Evolutionary conservation across 768 basidiomycete genomes (phyloP), one percentile per base, ranked within the genome.

Genomic region (Leccinum obscurum): DNA sequence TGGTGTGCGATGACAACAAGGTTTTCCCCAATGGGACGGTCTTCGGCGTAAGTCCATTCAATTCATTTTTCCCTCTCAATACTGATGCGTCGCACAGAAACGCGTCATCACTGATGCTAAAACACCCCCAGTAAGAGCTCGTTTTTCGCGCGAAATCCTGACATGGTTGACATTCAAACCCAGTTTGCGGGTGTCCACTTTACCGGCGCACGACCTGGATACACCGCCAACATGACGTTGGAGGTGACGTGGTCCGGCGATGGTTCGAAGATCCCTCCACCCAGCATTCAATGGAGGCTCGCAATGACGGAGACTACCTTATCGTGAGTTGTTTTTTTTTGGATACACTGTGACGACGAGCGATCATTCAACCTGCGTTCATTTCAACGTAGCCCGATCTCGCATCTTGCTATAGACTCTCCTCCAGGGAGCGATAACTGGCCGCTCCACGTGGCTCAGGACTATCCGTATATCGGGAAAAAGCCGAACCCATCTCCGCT

Each of bases 11-110:
- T 2, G 48, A 63, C 22, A 55, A 62, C 10, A 11, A 14, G 28
- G 35, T 63, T 20, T 63, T 63, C 41, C 59, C 62, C 1, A 24
- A 57, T 3, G 62, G 56, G 0, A 3, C 56, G 24, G 62, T 60
- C 56, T 63, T 63, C 32, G 39, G 34, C 52, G 62, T 63, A 13
- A 2, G 56, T 0, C 6, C 4, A 0, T 57, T 53, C 30, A 26
- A 15, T 28, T 44, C 14, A 2, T 54, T n/a, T 10, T 7, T 46
- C 50, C 14, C 3, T 4, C 22, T 14, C 24, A n/a, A 37, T 1
- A 24, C 24, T 54, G 1, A 62, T 24, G 8, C 7, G 10, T 54
- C n/a, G 7, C 44, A 30, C 11, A 63, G 62, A 34, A 37, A 17
- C 28, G 26, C 6, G 3, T 13, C 9, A 56, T 62, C n/a, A 39